Conservation (phyloP, 2,329 filamentous ascomycete species). For the Ophiocordyceps unilateralis region DNA sequence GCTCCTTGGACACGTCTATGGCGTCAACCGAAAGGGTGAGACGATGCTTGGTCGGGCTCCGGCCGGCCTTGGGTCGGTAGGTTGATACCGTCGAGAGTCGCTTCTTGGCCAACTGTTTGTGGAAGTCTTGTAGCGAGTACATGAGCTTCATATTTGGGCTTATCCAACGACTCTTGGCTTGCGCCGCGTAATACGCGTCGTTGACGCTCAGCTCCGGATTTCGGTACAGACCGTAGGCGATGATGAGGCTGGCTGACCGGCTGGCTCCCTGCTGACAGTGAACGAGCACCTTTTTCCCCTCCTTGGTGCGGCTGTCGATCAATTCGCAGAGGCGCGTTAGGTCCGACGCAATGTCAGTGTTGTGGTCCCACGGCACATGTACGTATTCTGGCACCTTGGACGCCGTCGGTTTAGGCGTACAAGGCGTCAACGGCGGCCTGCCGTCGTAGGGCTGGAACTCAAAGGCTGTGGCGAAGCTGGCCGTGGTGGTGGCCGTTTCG, state of each 20-base stretch:
- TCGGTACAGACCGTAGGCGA: slow-evolving; percentile 69
- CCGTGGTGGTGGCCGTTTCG: slow-evolving; percentile 39
- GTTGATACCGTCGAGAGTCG: slow-evolving; percentile 26
- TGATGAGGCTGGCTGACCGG: slow-evolving; percentile 70
- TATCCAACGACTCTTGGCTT: slow-evolving; percentile 72
- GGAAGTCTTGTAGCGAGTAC: slow-evolving; percentile 75
- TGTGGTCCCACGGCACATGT: slow-evolving; percentile 77
- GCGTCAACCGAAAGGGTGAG: slow-evolving; percentile 42
- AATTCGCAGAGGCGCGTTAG: slow-evolving; percentile 57
- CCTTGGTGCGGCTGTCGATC: slow-evolving; percentile 54
- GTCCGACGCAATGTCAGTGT: slow-evolving; percentile 69
- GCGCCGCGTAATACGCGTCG: slow-evolving; percentile 66
- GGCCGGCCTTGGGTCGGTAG: slow-evolving; percentile 29
- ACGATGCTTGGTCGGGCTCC: slow-evolving; percentile 42
- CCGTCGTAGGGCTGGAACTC: slow-evolving; percentile 30
- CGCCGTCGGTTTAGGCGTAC: slow-evolving; percentile 32
- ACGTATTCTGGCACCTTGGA: slow-evolving; percentile 59
- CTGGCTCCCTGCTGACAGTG: slow-evolving; percentile 81
- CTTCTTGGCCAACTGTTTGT: slow-evolving; percentile 41
- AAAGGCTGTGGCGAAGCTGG: slow-evolving; percentile 43
- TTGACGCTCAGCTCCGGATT: slow-evolving; percentile 63
- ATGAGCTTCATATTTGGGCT: slow-evolving; percentile 85
- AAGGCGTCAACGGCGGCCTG: slow-evolving; percentile 27
- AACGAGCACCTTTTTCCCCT: slow-evolving; percentile 63
- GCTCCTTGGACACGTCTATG: slow-evolving; percentile 36